A percentile compares a stretch with the other conserved stretches of the same genome.
These are phyloP conservation scores for Raffaelea ambrosiae DNA, from an alignment of 2,329 filamentous ascomycete species.

Conservation along the genomic window DNA sequence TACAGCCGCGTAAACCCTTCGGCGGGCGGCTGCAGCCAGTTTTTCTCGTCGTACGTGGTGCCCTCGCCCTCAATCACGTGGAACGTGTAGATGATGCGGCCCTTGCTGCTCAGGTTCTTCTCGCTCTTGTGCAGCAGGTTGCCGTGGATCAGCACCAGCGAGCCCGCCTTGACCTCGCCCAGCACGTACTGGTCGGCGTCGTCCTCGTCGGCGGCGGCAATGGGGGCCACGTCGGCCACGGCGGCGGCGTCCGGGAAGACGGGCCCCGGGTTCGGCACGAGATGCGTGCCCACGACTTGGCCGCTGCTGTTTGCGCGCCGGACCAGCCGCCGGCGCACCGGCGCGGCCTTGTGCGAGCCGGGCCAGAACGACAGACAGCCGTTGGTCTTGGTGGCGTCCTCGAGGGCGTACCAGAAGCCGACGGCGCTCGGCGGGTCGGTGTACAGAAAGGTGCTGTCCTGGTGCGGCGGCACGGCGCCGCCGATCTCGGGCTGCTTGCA, in stretches of 20 bases:
- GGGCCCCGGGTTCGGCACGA: slow-evolving; percentile 59
- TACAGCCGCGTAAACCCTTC: slow-evolving; percentile 69
- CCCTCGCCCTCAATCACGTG: slow-evolving; percentile 76
- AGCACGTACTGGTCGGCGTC: slow-evolving; percentile 58
- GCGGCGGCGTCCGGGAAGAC: slow-evolving; percentile 51
- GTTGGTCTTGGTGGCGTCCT: slow-evolving; percentile 81
- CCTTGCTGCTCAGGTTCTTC: slow-evolving; percentile 77
- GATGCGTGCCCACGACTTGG: slow-evolving; percentile 51
- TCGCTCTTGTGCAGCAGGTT: slow-evolving; percentile 95
- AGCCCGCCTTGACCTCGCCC: slow-evolving; percentile 84
- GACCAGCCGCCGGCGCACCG: slow-evolving; percentile 67
- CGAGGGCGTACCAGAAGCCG: slow-evolving; percentile 95
- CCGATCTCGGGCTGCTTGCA: slow-evolving; percentile 98
- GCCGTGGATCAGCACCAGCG: slow-evolving; percentile 87
- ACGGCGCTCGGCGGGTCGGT: slow-evolving; percentile 83
- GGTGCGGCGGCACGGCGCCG: slow-evolving; percentile 81
- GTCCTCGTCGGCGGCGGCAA: slow-evolving; percentile 19
- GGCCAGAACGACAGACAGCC: slow-evolving; percentile 82
- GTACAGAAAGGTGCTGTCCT: slow-evolving; percentile 88
- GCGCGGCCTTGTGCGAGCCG: slow-evolving; percentile 66
- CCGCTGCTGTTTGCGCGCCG: slow-evolving; percentile 40
- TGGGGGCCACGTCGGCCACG: slow-evolving; percentile 10
- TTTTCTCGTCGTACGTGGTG: slow-evolving; percentile 69
- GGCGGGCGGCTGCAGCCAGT: slow-evolving; percentile 85
- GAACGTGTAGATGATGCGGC: slow-evolving; percentile 93